Evolutionary conservation across 352 stramenopile species (phyloP).

Genomic region (Pythium rhizo-oryzae): DNA sequence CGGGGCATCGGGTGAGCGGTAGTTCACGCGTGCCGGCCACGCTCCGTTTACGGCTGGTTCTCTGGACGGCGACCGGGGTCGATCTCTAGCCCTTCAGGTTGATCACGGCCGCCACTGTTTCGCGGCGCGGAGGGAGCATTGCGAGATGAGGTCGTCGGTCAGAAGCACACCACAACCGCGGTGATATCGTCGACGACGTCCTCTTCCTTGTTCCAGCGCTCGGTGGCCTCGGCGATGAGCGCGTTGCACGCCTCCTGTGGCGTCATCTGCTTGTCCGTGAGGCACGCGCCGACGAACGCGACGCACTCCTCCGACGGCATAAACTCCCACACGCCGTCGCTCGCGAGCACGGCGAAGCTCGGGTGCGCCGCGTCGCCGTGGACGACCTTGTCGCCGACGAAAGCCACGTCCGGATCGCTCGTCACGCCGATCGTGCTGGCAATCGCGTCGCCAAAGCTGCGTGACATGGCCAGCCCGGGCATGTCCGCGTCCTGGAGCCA

Average conservation of each 20-base stretch:
- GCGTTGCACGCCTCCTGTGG: conserved; percentile 68
- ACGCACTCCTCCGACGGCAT: conserved; percentile 74
- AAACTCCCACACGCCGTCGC: conserved; percentile 88
- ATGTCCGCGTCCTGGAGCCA: conserved; percentile 88
- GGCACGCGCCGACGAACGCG: conserved; percentile 56
- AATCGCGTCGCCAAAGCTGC: conserved; percentile 78
- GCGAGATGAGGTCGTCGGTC: no score
- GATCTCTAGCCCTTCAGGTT: no score
- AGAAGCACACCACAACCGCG: conserved; percentile 57
- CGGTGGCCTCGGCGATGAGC: conserved; percentile 64
- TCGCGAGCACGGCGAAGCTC: conserved; percentile 74
- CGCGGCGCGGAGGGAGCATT: no score
- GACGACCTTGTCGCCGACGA: conserved; percentile 39
- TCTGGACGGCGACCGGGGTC: no score
- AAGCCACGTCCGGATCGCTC: conserved; percentile 61
- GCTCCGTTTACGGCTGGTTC: no score
- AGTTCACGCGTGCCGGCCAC: no score
- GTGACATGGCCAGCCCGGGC: conserved; percentile 84
- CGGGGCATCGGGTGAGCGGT: no score
- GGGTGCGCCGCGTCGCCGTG: conserved; percentile 31
- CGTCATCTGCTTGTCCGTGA: conserved; percentile 44
- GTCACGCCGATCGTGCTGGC: conserved; percentile 82
- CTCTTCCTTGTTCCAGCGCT: conserved; percentile 81
- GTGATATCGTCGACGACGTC: conserved; percentile 88
- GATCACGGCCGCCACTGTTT: no score